A percentile compares a stretch with the other conserved stretches of the same genome.
phyloP scores from a whole-genome alignment of 2,329 filamentous ascomycete genomes.

The Aspergillus sp. region DNA sequence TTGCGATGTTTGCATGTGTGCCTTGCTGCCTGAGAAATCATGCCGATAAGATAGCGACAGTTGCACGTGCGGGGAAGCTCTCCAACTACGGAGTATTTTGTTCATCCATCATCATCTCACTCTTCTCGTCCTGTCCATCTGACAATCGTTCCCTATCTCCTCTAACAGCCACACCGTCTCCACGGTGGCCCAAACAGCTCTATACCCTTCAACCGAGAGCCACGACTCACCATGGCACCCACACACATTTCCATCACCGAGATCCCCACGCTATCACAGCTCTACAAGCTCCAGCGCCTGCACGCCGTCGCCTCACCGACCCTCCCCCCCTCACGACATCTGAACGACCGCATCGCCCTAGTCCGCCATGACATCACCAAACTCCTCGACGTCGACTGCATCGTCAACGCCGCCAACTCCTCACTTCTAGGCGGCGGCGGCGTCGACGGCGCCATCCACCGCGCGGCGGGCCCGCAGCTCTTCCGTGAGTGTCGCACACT shows the following conservation, averaged over 20 bases:
- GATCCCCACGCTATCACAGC: constrained; percentile 49
- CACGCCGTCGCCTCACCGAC: constrained; percentile 22
- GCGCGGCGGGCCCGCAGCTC: constrained; percentile 70
- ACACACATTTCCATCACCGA: constrained; percentile 25
- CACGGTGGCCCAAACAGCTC: no score
- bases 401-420: constrained; percentile 89
- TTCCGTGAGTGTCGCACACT: constrained; percentile 69
- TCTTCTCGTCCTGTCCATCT: no score
- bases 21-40: background rate
- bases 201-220: no score
- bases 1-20: background rate
- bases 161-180: no score
- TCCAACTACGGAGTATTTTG: no score
- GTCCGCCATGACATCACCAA: constrained; percentile 78
- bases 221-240: background rate
- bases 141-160: no score
- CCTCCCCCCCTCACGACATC: constrained; percentile 46
- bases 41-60: background rate
- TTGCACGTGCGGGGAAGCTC: no score
- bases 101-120: no score
- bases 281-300: constrained; percentile 63
- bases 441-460: constrained; percentile 84
- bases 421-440: constrained; percentile 83
- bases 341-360: constrained; percentile 60
- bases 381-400: constrained; percentile 68